Percentiles rank a stretch among this genome's conserved stretches.
Conservation (phyloP, 1,139 yeast species). For the Candida sp. region DNA sequence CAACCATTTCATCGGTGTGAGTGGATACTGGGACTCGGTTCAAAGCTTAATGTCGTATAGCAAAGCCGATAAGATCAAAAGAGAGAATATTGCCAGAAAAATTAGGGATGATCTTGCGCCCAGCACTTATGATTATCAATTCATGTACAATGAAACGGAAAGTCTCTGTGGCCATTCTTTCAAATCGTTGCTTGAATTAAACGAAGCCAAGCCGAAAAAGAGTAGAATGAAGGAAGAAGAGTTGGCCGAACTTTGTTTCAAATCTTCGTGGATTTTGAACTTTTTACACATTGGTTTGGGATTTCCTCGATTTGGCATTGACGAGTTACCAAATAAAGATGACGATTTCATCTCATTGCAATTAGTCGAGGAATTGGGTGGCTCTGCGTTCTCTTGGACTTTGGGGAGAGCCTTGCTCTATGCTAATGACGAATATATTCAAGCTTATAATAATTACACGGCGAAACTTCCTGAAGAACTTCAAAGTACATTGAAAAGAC, state of each 20-base stretch:
- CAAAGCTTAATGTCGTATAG: slow-evolving; percentile 40
- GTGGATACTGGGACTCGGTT: slow-evolving; percentile 80
- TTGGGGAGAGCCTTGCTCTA: slow-evolving; percentile 76
- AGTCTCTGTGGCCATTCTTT: slow-evolving; percentile 43
- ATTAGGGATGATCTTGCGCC: slow-evolving; percentile 6
- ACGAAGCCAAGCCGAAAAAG: slow-evolving; percentile 21
- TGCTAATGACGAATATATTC: slow-evolving; percentile 43
- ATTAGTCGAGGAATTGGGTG: slow-evolving; percentile 60
- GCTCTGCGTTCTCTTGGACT: slow-evolving; percentile 78
- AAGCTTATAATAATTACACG: slow-evolving; percentile 32
- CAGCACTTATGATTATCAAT: slow-evolving; percentile 31
- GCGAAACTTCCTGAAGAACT: slow-evolving; percentile 24
- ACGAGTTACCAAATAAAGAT: slow-evolving; percentile 21
- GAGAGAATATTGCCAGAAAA: slow-evolving; percentile 5
- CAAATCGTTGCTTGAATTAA: slow-evolving; percentile 39
- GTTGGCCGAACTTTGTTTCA: slow-evolving; percentile 56
- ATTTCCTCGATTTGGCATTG: slow-evolving; percentile 57
- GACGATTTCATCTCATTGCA: slow-evolving; percentile 47
- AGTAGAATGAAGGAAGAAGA: slow-evolving; percentile 34
- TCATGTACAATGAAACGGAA: slow-evolving; percentile 41
- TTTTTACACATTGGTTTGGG: slow-evolving; percentile 73
- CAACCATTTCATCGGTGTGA: slow-evolving; percentile 72
- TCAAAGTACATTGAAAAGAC: slow-evolving; percentile 14
- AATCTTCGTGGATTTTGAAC: slow-evolving; percentile 69
- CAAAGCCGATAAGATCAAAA: slow-evolving; percentile 7